Conservation (phyloP, 495 filamentous ascomycete species). For the Daldinia grandis region DNA sequence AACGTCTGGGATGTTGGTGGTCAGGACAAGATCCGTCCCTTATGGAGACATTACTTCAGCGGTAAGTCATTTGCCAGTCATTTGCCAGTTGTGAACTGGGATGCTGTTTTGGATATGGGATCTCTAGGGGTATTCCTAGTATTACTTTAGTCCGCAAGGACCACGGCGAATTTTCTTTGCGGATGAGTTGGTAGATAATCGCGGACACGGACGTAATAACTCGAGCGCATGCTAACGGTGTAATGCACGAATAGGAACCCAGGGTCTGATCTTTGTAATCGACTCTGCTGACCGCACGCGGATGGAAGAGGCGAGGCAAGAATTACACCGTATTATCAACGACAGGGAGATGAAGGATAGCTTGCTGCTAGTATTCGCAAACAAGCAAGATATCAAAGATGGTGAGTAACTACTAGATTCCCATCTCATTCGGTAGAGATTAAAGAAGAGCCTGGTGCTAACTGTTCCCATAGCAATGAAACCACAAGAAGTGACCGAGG, state of each 20-base stretch:
- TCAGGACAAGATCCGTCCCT: constrained; percentile 97
- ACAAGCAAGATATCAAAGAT: constrained; percentile 92
- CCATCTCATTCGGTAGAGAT: background rate
- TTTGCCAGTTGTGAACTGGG: constrained; percentile 5
- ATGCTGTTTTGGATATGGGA: background rate
- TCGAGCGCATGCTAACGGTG: background rate
- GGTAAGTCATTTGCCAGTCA: constrained; percentile 64
- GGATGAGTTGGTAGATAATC: background rate
- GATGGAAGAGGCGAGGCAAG: constrained; percentile 87
- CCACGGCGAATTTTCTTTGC: background rate
- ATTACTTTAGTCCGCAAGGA: background rate
- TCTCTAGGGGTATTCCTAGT: background rate
- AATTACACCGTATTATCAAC: constrained; percentile 94
- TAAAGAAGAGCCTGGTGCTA: background rate
- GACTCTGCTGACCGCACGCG: constrained; percentile 88
- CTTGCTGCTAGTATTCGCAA: constrained; percentile 92
- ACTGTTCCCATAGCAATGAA: constrained; percentile 70
- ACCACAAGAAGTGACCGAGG: constrained; percentile 85
- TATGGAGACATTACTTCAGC: constrained; percentile 99
- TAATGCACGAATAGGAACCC: constrained; percentile 69
- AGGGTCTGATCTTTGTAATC: constrained; percentile 97
- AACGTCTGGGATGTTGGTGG: constrained; percentile 99
- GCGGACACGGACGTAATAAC: background rate
- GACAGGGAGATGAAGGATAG: constrained; percentile 99
- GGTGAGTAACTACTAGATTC: constrained; percentile 62